Conservation (phyloP, 2,329 filamentous ascomycete genomes). For the Xylariaceae sp. region DNA sequence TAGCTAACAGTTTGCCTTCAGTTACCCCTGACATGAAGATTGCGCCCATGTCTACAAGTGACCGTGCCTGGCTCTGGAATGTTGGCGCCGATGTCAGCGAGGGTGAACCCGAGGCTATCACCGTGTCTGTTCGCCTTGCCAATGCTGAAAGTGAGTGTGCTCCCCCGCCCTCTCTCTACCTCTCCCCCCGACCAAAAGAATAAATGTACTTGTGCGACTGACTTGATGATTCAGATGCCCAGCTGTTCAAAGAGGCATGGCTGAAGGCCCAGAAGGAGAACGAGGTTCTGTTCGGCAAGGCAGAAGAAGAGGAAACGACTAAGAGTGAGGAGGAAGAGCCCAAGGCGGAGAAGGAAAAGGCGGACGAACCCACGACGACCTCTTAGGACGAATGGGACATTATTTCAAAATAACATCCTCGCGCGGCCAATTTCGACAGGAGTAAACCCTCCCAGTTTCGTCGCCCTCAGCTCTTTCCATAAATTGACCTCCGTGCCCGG, state of each 20-base stretch:
- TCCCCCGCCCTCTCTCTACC: too few species aligned
- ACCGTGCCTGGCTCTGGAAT: conserved; percentile 99
- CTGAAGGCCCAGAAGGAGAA: conserved; percentile 96
- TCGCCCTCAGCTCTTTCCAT: conserved; percentile 10
- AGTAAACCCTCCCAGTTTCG: neutral
- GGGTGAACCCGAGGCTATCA: conserved; percentile 93
- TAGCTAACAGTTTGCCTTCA: conserved; percentile 36
- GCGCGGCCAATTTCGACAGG: conserved; percentile 2
- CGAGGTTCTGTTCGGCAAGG: conserved; percentile 68
- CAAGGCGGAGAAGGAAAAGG: conserved; percentile 29
- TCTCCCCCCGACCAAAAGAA: too few species aligned
- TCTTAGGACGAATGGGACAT: conserved; percentile 10
- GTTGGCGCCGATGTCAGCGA: conserved; percentile 96
- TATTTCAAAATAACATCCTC: conserved; percentile 1
- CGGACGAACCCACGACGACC: conserved; percentile 25
- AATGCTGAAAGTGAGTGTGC: conserved; percentile 83
- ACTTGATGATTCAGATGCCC: conserved; percentile 66
- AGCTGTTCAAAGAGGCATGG: conserved; percentile 95
- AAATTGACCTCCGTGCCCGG: conserved; percentile 1
- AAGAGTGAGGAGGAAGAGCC: conserved; percentile 31
- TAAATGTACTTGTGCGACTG: conserved; percentile 21
- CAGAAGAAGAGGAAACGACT: conserved; percentile 22
- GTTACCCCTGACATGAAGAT: conserved; percentile 99
- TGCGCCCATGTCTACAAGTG: conserved; percentile 93
- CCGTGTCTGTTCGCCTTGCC: conserved; percentile 93